Evolutionary conservation across 1,284 basidiomycete genomes (phyloP), one percentile per base, ranked within the genome.

Genomic region (Amylostereum chailletii): DNA sequence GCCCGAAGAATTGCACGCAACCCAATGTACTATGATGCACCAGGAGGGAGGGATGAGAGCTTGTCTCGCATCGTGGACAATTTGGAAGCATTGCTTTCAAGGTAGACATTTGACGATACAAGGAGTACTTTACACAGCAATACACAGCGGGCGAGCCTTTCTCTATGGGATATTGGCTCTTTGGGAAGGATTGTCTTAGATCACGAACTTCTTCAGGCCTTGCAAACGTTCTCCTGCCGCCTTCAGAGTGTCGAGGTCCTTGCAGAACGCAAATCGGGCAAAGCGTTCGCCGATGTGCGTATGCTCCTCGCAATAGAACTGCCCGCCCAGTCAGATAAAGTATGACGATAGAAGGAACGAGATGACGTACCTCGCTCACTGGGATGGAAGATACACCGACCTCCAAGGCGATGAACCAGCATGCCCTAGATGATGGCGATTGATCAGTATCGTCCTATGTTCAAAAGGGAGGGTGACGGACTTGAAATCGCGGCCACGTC

Each of bases 271-370:
- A 64, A 97, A 94, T 46, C 94, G 81, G 31, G 80, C 84, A 61
- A 85, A 96, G 48, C 75, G 81, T 65, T 94, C 91, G 36, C 94
- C 94, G 50, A 96, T 90, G 46, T 70, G 66, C 40, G 81, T 76
- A 63, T 96, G 91, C 51, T 90, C 86, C 58, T 83, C 75, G 60
- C 86, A 90, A 70, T 95, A 96, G 67, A 96, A 96, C 88, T 94
- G 29, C 11, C 33, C 44, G 30, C 46, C 44, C 29, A 26, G 45
- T 57, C n/a, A 53, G 47, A 41, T 42, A 26, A 42, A 33, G 33
- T 29, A 3, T n/a, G 36, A 26, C 4, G 33, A 30, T 41, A n/a
- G 38, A 36, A 32, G 45, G 44, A 48, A 51, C 10, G 45, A 43
- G 29, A 49, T 8, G 34, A 64, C 76, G 61, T 59, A 91, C 90